Evolutionary conservation across 2,329 filamentous ascomycete genomes (phyloP).

Genomic region (Periconia digitata): DNA sequence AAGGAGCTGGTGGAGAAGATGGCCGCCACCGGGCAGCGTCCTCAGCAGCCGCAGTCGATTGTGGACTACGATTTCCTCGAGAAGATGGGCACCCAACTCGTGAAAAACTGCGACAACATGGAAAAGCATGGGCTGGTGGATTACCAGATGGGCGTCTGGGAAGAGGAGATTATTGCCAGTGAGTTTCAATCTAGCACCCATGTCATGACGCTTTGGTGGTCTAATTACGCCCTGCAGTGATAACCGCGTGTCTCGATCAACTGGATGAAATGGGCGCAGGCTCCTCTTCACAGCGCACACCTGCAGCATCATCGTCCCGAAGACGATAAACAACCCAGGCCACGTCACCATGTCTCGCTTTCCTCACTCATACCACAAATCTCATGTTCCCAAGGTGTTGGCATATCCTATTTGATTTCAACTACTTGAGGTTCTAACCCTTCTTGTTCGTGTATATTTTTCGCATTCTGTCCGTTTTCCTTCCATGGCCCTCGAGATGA

Average conservation of each 20-base stretch:
- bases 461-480: constrained; percentile 11
- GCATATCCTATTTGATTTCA: background rate
- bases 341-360: background rate
- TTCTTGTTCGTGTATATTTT: constrained; percentile 32
- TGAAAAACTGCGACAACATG: constrained; percentile 80
- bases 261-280: constrained; percentile 47
- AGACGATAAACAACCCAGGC: constrained; percentile 30
- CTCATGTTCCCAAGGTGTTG: background rate
- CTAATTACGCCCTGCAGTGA: constrained; percentile 44
- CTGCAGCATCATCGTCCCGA: constrained; percentile 30
- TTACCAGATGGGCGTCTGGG: constrained; percentile 95
- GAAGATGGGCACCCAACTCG: constrained; percentile 78
- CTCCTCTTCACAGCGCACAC: constrained; percentile 32
- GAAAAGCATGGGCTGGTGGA: constrained; percentile 94
- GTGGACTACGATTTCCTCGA: constrained; percentile 71
- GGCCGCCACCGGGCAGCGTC: constrained; percentile 60
- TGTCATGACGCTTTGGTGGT: background rate
- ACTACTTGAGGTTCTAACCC: constrained; percentile 5
- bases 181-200: constrained; percentile 46
- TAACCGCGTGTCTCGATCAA: constrained; percentile 57
- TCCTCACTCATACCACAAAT: background rate
- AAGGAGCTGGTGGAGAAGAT: constrained; percentile 68
- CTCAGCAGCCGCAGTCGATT: constrained; percentile 62
- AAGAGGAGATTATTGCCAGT: constrained; percentile 87
- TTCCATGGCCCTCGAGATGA: constrained; percentile 12